Base-by-base conservation (phyloP, 305 asterid species). In the Solanum hybrid region DNA sequence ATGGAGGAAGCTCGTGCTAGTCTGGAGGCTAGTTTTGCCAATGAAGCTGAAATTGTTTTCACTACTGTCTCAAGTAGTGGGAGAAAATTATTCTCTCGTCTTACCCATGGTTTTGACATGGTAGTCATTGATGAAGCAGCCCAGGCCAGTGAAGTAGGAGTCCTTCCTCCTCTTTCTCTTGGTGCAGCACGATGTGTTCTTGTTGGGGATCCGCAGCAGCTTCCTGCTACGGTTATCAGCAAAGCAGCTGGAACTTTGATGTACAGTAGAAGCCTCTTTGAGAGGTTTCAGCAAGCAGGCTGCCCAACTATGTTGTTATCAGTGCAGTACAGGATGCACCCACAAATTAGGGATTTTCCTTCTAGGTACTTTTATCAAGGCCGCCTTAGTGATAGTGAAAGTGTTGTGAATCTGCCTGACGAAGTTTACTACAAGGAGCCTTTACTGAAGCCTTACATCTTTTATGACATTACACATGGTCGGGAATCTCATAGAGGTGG, bases 71-170 rank as follows among this genome's bases (percentile, higher is more conserved):
- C 99, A 45, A 98, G 99, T 92, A 98, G 99, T 92, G 99, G 99
- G 51, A 98, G 99, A 65, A 98, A 95, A 93, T 89, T 98, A 91
- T 98, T 98, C 94, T 97, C 99, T 90, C 97, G 99, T 37, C 95
- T 98, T 76, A 94, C 98, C 65, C 99, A 98, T 91, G 99, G 99
- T 82, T 98, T 98, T 90, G 99, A 98, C 94, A 98, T 98, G 99
- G 99, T 98, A 90, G 99, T 98, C 92, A 98, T 98, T 89, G 99
- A 98, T 92, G 99, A 98, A 94, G 99, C 99, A n/a, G 99, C 99
- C 39, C 99, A 98, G 92, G 99, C 99, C 90, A 96, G 99, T 93
- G 99, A 98, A 95, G 99, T 97, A 57, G 99, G 94, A 34, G 93
- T 96, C 6, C 95, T 98, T 34, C 99, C 99, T 81, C 99, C 99